Evolutionary conservation across 352 stramenopile genomes (phyloP).

Genomic region (Phytophthora meadii): DNA sequence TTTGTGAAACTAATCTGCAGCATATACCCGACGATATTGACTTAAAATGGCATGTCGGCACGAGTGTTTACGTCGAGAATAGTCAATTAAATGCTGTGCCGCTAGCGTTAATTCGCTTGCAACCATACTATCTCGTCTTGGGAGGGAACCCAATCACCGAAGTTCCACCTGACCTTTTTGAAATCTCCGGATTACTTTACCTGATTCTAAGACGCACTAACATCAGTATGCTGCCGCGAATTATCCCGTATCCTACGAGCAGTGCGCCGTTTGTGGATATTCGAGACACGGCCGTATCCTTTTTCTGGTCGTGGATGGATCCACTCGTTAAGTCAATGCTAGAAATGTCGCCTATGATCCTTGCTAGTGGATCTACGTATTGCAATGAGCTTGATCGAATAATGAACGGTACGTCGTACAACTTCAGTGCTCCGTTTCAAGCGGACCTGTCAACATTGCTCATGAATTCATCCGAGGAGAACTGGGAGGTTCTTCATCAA

Average conservation of each 20-base stretch:
- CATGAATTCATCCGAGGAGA: slow-evolving; percentile 28
- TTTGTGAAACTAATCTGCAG: slow-evolving; percentile 44
- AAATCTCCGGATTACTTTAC: slow-evolving; percentile 11
- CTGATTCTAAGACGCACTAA: slow-evolving; percentile 21
- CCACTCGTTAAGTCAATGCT: slow-evolving; percentile 20
- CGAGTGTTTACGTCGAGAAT: slow-evolving; percentile 24
- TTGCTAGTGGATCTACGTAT: slow-evolving; percentile 20
- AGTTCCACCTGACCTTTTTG: slow-evolving; percentile 22
- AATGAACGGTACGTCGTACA: slow-evolving; percentile 5
- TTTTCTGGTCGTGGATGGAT: slow-evolving; percentile 36
- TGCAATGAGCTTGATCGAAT: slow-evolving; percentile 22
- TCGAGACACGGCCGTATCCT: slow-evolving; percentile 14
- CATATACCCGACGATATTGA: slow-evolving; percentile 45
- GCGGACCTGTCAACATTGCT: slow-evolving; percentile 3
- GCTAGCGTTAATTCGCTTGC: slow-evolving; percentile 13
- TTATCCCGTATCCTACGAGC: not conserved
- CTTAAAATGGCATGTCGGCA: slow-evolving; percentile 29
- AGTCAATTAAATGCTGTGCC: slow-evolving; percentile 16
- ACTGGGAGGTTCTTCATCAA: slow-evolving; percentile 17
- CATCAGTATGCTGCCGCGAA: slow-evolving; percentile 15
- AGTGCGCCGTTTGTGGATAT: slow-evolving; percentile 15
- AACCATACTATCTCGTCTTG: slow-evolving; percentile 24
- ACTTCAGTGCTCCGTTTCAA: slow-evolving; percentile 14
- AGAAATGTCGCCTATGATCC: slow-evolving; percentile 8
- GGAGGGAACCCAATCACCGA: slow-evolving; percentile 24